These are phyloP conservation scores for Coniochaeta hoffmannii DNA, from an alignment of 2,329 filamentous ascomycete genomes.

Conservation along the genomic window DNA sequence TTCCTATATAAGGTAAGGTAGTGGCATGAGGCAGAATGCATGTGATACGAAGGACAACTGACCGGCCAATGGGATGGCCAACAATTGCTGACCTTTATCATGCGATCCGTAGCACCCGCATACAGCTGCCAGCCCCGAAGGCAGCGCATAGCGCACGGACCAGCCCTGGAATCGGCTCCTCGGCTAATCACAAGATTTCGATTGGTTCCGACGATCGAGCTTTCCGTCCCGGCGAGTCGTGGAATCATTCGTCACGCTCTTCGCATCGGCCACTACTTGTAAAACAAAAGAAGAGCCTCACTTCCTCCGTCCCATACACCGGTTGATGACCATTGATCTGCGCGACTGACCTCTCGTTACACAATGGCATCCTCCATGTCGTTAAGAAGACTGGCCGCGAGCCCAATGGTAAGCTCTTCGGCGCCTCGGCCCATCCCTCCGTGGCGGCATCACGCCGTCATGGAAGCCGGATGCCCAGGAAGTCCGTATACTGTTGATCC, in stretches of 20 bases:
- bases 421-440: not conserved
- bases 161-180: conserved; percentile 17
- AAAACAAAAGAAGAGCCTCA: not conserved
- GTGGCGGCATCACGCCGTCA: not conserved
- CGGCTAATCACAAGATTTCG: conserved; percentile 20
- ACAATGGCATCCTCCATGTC: conserved; percentile 57
- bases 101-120: not conserved
- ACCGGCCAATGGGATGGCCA: not conserved
- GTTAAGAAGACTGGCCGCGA: conserved; percentile 51
- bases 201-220: conserved; percentile 14
- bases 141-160: conserved; percentile 9
- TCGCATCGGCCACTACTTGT: not conserved
- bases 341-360: conserved; percentile 16
- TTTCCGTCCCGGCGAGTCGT: conserved; percentile 7
- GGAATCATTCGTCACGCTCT: conserved; percentile 7
- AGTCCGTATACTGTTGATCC: not conserved
- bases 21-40: too few species aligned
- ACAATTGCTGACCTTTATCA: not conserved
- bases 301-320: not conserved
- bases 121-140: not conserved
- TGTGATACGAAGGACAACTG: not conserved
- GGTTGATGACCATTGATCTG: conserved; percentile 1
- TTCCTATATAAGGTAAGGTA: too few species aligned
- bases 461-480: not conserved
- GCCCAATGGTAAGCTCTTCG: conserved; percentile 43